phyloP scores from a whole-genome alignment of 768 basidiomycete species.

The Collybia mongolica region DNA sequence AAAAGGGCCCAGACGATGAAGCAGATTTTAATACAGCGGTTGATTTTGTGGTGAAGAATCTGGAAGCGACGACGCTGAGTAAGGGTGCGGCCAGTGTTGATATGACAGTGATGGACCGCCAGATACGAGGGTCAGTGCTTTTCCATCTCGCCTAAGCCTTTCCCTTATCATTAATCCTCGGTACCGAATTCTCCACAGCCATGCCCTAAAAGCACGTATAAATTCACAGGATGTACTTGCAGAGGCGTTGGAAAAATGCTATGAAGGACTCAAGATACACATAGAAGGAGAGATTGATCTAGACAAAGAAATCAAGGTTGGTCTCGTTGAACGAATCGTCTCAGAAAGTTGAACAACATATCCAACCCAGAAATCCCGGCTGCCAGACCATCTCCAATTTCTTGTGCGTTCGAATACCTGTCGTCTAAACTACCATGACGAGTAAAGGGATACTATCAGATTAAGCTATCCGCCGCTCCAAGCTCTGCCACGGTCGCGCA shows the following conservation, averaged over 20 bases:
- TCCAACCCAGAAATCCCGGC: slow-evolving; percentile 45
- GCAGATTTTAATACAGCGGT: slow-evolving; percentile 43
- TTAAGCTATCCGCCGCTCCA: slow-evolving; percentile 56
- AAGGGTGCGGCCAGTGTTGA: slow-evolving; percentile 61
- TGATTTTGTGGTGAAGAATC: slow-evolving; percentile 55
- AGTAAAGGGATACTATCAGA: slow-evolving; percentile 29
- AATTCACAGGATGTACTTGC: slow-evolving; percentile 62
- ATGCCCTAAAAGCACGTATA: slow-evolving; percentile 67
- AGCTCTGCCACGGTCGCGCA: slow-evolving; percentile 43
- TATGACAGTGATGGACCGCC: slow-evolving; percentile 51
- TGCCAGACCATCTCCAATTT: slow-evolving; percentile 74
- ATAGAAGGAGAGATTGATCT: slow-evolving; percentile 53
- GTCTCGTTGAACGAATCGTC: neutral
- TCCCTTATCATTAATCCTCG: slow-evolving; percentile 3
- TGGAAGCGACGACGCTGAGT: slow-evolving; percentile 52
- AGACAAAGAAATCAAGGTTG: slow-evolving; percentile 65
- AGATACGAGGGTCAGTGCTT: slow-evolving; percentile 55
- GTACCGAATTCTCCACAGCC: slow-evolving; percentile 31
- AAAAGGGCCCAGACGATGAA: slow-evolving; percentile 27
- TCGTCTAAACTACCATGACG: neutral
- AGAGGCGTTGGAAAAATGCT: slow-evolving; percentile 56
- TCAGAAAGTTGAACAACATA: neutral
- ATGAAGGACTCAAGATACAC: slow-evolving; percentile 48
- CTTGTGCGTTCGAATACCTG: slow-evolving; percentile 43
- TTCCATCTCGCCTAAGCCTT: neutral